phyloP scores from a whole-genome alignment of 352 stramenopile genomes.

The Phytopythium delawarense region DNA sequence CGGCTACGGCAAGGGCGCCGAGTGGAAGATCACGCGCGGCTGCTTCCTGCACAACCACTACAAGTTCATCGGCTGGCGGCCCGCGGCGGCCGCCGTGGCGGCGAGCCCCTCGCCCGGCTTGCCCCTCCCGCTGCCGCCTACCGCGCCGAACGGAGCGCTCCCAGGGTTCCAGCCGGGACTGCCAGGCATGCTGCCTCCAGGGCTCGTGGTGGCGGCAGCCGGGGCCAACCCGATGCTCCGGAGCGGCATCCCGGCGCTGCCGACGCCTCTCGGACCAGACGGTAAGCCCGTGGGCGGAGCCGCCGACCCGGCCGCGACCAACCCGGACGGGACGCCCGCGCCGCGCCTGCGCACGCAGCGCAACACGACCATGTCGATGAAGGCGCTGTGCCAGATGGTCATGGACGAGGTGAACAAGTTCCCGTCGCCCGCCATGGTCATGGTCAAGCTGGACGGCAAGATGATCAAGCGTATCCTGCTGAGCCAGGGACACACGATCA shows the following conservation, averaged over 20 bases:
- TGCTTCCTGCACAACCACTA: slow-evolving; percentile 83
- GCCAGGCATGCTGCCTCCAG: not conserved
- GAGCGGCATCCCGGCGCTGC: not conserved
- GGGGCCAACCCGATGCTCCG: not conserved
- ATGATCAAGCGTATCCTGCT: slow-evolving; percentile 68
- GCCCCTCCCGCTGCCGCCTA: slow-evolving; percentile 5
- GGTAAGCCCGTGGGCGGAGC: not conserved
- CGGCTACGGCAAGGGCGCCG: slow-evolving; percentile 53
- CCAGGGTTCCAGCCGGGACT: not conserved
- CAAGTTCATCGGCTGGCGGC: slow-evolving; percentile 74
- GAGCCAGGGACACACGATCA: slow-evolving; percentile 66
- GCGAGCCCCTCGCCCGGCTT: not conserved
- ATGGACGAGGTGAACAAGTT: slow-evolving; percentile 63
- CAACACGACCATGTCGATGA: slow-evolving; percentile 82
- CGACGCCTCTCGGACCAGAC: not conserved
- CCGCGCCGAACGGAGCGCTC: not conserved
- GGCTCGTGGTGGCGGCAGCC: not conserved
- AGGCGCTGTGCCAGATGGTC: slow-evolving; percentile 69
- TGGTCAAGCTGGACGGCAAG: slow-evolving; percentile 73
- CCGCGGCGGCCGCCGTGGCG: slow-evolving; percentile 8
- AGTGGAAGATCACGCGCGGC: slow-evolving; percentile 74
- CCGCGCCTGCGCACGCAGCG: slow-evolving; percentile 35
- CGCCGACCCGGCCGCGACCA: not conserved
- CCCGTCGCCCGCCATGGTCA: slow-evolving; percentile 47
- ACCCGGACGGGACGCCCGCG: not conserved